phyloP scores from a whole-genome alignment of 164 flowering plant species.

The Vitis riparia region DNA sequence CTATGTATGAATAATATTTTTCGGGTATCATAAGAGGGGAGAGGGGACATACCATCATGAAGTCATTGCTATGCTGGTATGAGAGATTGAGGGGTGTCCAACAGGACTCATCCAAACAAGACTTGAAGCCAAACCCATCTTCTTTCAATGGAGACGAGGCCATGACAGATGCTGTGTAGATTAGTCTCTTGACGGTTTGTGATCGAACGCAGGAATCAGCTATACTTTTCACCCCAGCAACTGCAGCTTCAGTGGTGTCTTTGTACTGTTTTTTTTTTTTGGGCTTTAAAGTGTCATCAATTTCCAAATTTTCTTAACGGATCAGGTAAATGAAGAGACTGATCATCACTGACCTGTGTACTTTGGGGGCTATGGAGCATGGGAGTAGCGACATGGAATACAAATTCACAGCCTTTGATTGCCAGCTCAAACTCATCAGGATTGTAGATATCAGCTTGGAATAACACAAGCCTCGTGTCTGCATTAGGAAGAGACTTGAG shows the following conservation, averaged over 20 bases:
- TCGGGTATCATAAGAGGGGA: too few species aligned
- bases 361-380: conserved; percentile 10
- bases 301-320: too few species aligned
- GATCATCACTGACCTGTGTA: conserved; percentile 13
- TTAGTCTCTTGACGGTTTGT: conserved; percentile 45
- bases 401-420: conserved; percentile 28
- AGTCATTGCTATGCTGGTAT: not conserved
- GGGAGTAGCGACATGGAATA: conserved; percentile 39
- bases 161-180: conserved; percentile 45
- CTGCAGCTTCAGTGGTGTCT: conserved; percentile 12
- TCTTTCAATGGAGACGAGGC: conserved; percentile 42
- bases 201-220: conserved; percentile 40
- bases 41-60: not conserved
- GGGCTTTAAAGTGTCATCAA: too few species aligned
- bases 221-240: conserved; percentile 29
- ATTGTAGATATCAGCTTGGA: conserved; percentile 27
- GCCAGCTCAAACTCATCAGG: conserved; percentile 29
- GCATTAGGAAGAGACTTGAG: conserved; percentile 20
- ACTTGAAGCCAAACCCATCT: conserved; percentile 24
- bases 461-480: conserved; percentile 13
- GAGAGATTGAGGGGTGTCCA: conserved; percentile 19
- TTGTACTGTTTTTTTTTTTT: conserved; percentile 8
- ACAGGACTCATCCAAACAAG: conserved; percentile 18
- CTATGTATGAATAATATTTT: too few species aligned
- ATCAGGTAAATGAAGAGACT: not conserved